Evolutionary conservation across 2,329 filamentous ascomycete genomes (phyloP).

Genomic region (Hirsutella minnesotensis): DNA sequence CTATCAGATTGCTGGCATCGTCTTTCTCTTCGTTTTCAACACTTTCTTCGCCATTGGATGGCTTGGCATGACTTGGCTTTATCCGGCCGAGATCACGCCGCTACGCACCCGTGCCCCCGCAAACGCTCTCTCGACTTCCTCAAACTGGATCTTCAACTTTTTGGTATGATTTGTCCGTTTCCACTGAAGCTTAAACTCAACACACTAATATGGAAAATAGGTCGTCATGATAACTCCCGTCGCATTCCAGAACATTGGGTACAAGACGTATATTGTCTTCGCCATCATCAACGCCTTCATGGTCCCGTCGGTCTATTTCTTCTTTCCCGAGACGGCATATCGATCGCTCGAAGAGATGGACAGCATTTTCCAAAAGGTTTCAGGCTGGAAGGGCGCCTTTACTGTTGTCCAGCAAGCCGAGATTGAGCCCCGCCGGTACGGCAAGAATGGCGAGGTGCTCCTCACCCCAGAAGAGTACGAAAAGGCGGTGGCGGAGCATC

Average conservation of each 20-base stretch:
- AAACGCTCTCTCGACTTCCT: constrained; percentile 41
- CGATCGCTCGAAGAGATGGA: constrained; percentile 57
- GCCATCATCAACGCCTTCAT: constrained; percentile 52
- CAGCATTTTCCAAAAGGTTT: constrained; percentile 46
- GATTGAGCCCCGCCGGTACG: constrained; percentile 42
- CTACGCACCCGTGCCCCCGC: constrained; percentile 53
- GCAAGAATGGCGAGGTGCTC: constrained; percentile 46
- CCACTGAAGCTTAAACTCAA: no score
- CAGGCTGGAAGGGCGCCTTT: constrained; percentile 25
- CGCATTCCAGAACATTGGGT: constrained; percentile 42
- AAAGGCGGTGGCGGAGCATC: constrained; percentile 16
- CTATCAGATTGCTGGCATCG: constrained; percentile 48
- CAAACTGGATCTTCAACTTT: constrained; percentile 54
- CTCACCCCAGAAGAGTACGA: constrained; percentile 32
- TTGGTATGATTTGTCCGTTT: constrained; percentile 19
- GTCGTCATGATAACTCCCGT: constrained; percentile 52
- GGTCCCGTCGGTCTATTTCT: constrained; percentile 45
- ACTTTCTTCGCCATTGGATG: constrained; percentile 48
- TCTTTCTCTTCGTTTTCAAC: constrained; percentile 53
- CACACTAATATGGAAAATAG: constrained; percentile 7
- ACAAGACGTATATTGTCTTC: constrained; percentile 55
- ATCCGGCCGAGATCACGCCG: constrained; percentile 55
- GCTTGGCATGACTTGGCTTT: constrained; percentile 50
- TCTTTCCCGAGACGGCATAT: constrained; percentile 54
- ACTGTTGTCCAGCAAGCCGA: constrained; percentile 23